A percentile compares a stretch with the other conserved stretches of the same genome.
phyloP scores from a whole-genome alignment of 495 filamentous ascomycete species.

The Glarea lozoyensis region DNA sequence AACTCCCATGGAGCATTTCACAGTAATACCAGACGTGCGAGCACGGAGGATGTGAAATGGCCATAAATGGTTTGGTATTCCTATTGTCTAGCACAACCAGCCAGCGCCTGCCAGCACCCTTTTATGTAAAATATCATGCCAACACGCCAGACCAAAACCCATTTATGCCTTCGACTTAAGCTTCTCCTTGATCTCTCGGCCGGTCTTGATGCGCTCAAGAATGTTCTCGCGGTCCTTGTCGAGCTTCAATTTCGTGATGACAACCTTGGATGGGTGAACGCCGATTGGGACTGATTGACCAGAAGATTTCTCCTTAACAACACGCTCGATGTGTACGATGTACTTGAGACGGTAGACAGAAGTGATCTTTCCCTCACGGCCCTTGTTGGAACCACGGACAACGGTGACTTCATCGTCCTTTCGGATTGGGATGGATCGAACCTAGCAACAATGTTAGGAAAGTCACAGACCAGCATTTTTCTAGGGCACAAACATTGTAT shows the following conservation, averaged over 20 bases:
- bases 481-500: slow-evolving; percentile 63
- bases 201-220: slow-evolving; percentile 71
- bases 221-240: slow-evolving; percentile 97
- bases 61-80: slow-evolving; percentile 45
- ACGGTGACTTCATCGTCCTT: slow-evolving; percentile 94
- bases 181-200: slow-evolving; percentile 60
- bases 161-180: slow-evolving; percentile 19
- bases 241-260: slow-evolving; percentile 95
- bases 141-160: slow-evolving; percentile 15
- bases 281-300: slow-evolving; percentile 84
- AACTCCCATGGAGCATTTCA: slow-evolving; percentile 59
- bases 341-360: slow-evolving; percentile 98
- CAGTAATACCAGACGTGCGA: slow-evolving; percentile 30
- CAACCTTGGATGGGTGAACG: slow-evolving; percentile 85
- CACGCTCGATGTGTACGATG: slow-evolving; percentile 83
- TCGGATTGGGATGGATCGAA: slow-evolving; percentile 94
- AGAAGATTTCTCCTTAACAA: slow-evolving; percentile 88
- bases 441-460: slow-evolving; percentile 39
- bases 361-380: slow-evolving; percentile 90
- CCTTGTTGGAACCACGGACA: slow-evolving; percentile 83
- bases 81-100: slow-evolving; percentile 15
- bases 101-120: slow-evolving; percentile 18
- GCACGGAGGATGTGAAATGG: slow-evolving; percentile 45
- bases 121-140: slow-evolving; percentile 16
- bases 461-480: background rate